Base-by-base conservation (phyloP, 169 alveolate species). In the Eimeria nieschulzi region DNA sequence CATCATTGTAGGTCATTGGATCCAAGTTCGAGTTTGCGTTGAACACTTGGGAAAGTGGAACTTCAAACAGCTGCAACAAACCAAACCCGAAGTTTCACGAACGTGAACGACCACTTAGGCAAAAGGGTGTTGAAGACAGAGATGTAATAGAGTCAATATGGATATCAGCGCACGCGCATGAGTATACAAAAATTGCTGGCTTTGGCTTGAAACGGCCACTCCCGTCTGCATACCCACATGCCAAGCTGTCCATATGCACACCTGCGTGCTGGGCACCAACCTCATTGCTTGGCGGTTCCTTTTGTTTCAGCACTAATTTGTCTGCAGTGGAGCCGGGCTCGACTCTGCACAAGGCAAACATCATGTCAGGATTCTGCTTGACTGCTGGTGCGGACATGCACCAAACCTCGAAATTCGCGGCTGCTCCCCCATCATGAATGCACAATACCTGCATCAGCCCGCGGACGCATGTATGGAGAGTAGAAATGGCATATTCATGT, bases 1-100 rank as follows among this genome's bases (percentile, higher is more conserved):
- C 96, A 92, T 97, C 99, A 75, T 97, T 97, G 93, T 96, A 96
- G 7, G 98, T 90, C 98, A 97, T 96, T 25, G 99, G 99, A 56
- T 92, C 91, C 82, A 92, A 75, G 72, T 79, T 83, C 21, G 33
- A 15, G 83, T 87, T 87, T 8, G 90, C 84, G 33, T 92, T 87
- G 33, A 79, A 92, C n/a, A 73, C 86, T 33, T 68, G 79, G 5
- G 26, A 46, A 0, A 26, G 63, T 7, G 91, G 23, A 17, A 73
- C 93, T 26, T 61, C 88, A 33, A 87, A 84, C n/a, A 39, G 90
- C 92, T 84, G 85, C 53, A 87, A 6, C 10, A 33, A 17, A 23
- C 46, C 46, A 10, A 51, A 23, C 64, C 25, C 19, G 13, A 46
- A 68, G 0, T 17, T 10, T 17, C 78, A 68, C 0, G 46, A 23